Evolutionary conservation across 495 filamentous ascomycete genomes (phyloP), one percentile per base, ranked within the genome.

Genomic region (Penicillium ucsense): DNA sequence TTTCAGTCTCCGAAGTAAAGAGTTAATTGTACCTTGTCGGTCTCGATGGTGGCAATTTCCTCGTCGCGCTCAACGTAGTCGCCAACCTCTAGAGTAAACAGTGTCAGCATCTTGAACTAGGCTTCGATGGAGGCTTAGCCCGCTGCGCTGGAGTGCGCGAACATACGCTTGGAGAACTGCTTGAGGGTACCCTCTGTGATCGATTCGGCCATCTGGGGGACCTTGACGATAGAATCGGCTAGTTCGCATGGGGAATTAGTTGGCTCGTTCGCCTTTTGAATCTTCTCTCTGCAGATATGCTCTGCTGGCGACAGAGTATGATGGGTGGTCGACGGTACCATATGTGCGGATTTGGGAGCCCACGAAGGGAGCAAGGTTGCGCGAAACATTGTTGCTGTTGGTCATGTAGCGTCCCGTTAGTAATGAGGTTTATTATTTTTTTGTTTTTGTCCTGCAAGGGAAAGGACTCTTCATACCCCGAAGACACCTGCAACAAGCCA

Each of bases 41-140:
- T 99, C 69, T 99, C 92, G 62, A 99, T 99, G 33, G 94, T 95
- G 31, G 92, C 94, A 61, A 99, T 92, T 65, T 97, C 94, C 67
- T 99, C 94, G 60, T 97, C 94, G 60, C 84, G 83, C 71, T 92
- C 87, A 10, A 99, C 89, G 56, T 79, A 92, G 71, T 99, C 94
- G 47, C 92, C 92, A 62, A 95, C 74, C 71, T 94, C 81, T 82
- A 31, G 4, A 43, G 31, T 20, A 51, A 37, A 32, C 43, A 8
- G 2, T 35, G 45, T 73, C 41, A 70, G 60, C 46, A 52, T 38
- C 36, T 10, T 35, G 43, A 8, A 20, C 41, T 10, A 32, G 11
- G 30, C 8, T 32, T 43, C 32, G 12, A 20, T 20, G 2, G 20
- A 20, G 20, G 20, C 20, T 11, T 9, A 4, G 3, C 30, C 31